Conservation (phyloP, 805 yeast species). For the Candida khao-thaluensis region DNA sequence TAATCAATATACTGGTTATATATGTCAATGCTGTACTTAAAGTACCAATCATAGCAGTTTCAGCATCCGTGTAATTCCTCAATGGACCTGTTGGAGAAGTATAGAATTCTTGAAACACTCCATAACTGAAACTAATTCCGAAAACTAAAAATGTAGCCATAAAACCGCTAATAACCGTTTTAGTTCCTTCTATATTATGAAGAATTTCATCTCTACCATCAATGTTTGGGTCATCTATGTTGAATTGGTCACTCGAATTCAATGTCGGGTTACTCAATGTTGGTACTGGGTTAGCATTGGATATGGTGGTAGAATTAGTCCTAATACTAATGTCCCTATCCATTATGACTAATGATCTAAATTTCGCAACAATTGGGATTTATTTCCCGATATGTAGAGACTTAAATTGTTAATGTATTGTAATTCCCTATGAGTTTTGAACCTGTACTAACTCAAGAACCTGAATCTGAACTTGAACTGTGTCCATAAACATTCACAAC, state of each 20-base stretch:
- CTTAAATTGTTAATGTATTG: no score
- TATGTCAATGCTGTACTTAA: slow-evolving; percentile 30
- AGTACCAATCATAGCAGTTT: slow-evolving; percentile 35
- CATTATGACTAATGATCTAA: no score
- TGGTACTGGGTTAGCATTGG: no score
- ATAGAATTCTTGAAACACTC: slow-evolving; percentile 38
- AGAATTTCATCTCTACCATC: slow-evolving; percentile 6
- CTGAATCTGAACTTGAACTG: no score
- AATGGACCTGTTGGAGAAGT: slow-evolving; percentile 29
- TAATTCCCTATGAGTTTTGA: no score
- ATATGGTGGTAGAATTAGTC: no score
- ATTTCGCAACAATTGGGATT: no score
- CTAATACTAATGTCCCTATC: no score
- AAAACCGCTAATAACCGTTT: slow-evolving; percentile 19
- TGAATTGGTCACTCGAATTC: slow-evolving; percentile 6
- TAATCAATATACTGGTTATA: slow-evolving; percentile 26
- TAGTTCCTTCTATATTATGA: slow-evolving; percentile 14
- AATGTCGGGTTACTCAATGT: no score
- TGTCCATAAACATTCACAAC: no score
- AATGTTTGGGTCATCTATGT: not conserved
- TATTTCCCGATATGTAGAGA: no score
- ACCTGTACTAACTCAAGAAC: no score
- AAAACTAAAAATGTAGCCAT: slow-evolving; percentile 32
- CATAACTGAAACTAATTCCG: slow-evolving; percentile 36
- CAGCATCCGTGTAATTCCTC: slow-evolving; percentile 18